Evolutionary conservation across 2,329 filamentous ascomycete species (phyloP).

Genomic region (Colletotrichum liriopes): DNA sequence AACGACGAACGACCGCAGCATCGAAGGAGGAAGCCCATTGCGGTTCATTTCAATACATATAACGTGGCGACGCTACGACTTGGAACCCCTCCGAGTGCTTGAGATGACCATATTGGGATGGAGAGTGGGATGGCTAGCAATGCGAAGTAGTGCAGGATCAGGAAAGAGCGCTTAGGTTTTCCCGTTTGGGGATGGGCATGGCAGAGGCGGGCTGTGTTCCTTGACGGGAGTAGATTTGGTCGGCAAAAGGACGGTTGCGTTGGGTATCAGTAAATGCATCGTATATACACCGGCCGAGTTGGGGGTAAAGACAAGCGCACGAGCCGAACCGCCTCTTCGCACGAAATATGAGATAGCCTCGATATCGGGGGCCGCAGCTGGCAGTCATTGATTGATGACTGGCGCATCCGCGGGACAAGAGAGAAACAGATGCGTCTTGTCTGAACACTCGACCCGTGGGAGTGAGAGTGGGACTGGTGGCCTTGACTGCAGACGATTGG

Average conservation of each 20-base stretch:
- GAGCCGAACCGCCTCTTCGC: too few species aligned
- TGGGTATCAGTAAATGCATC: background rate
- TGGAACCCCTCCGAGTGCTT: conserved; percentile 31
- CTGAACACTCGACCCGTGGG: background rate
- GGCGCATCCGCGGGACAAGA: background rate
- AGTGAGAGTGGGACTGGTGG: background rate
- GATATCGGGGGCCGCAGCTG: too few species aligned
- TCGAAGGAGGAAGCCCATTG: background rate
- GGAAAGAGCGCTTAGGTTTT: conserved; percentile 39
- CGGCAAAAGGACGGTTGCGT: background rate
- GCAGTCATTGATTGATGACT: background rate
- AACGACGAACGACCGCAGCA: background rate
- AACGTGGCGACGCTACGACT: conserved; percentile 21
- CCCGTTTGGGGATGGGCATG: conserved; percentile 8
- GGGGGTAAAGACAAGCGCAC: conserved; percentile 2
- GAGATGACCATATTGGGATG: conserved; percentile 33
- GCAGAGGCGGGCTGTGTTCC: conserved; percentile 41
- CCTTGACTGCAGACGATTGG: background rate
- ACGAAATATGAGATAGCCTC: too few species aligned
- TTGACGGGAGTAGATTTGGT: conserved; percentile 16
- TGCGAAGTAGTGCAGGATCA: conserved; percentile 33
- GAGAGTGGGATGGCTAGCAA: conserved; percentile 25
- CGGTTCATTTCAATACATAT: conserved; percentile 30
- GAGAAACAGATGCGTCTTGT: background rate
- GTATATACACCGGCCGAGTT: background rate